phyloP scores from a whole-genome alignment of 768 basidiomycete species.

The Paxillus ammoniavirescens region DNA sequence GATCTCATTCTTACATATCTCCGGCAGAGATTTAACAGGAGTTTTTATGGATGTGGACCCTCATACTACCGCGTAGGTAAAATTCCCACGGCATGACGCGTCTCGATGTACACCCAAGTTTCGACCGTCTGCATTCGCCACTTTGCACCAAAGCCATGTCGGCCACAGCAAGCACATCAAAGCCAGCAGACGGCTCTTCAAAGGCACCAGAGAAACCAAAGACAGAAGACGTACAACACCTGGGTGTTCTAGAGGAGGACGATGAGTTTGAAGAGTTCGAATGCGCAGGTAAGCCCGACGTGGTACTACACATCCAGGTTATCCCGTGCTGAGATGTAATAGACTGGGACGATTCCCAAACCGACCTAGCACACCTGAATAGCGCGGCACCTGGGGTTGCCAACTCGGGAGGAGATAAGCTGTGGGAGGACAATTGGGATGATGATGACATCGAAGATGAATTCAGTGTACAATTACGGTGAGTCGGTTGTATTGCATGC shows the following conservation, averaged over 20 bases:
- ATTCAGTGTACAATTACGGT: slow-evolving; percentile 95
- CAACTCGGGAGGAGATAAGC: slow-evolving; percentile 79
- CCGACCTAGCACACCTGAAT: slow-evolving; percentile 75
- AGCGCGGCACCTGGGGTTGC: slow-evolving; percentile 73
- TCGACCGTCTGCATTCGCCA: slow-evolving; percentile 5
- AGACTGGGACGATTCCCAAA: slow-evolving; percentile 90
- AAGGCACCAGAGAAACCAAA: slow-evolving; percentile 37
- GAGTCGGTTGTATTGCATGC: slow-evolving; percentile 24
- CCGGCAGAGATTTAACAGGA: neutral
- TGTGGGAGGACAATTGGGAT: slow-evolving; percentile 99
- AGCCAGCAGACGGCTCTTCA: slow-evolving; percentile 31
- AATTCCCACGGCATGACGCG: slow-evolving; percentile 25
- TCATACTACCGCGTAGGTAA: neutral
- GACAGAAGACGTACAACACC: slow-evolving; percentile 53
- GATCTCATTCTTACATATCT: neutral
- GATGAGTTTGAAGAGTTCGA: slow-evolving; percentile 96
- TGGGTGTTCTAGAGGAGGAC: slow-evolving; percentile 94
- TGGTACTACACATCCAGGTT: neutral
- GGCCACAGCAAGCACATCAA: slow-evolving; percentile 48
- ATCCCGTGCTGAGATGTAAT: neutral
- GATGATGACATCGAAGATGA: slow-evolving; percentile 99
- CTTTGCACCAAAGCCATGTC: slow-evolving; percentile 32
- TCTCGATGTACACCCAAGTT: neutral
- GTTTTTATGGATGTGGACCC: neutral
- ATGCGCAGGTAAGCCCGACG: slow-evolving; percentile 63